Base-by-base conservation (phyloP, 192 early-diverging fungal species). In the Geranomyces variabilis region DNA sequence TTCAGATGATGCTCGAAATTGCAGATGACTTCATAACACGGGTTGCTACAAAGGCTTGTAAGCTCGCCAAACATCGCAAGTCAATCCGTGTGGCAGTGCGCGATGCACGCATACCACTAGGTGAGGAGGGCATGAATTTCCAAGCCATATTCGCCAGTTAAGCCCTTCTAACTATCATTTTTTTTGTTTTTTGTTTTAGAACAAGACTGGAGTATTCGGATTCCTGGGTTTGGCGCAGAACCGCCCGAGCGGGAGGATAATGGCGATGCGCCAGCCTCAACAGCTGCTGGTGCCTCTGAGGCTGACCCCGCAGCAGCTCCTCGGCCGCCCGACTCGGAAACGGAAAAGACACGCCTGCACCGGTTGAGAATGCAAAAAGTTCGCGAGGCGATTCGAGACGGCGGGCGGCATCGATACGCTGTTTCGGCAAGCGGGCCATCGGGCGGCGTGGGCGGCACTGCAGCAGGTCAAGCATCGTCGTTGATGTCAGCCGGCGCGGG, bases 1-100 rank as follows among this genome's bases (percentile, higher is more conserved):
- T 26, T 63, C 36, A 78, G 77, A 71, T 79, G 74, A 64, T 79
- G 34, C 30, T 71, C 31, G 78, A 79, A 33, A 34, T 75, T 36
- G 73, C 78, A 13, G 62, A 56, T 31, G 74, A 79, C 47, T 79
- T 79, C 44, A 28, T 79, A 34, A 62, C 46, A 26, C 46, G 62
- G 19, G 66, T 71, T 13, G 60, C 74, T 10, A 36, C 61, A 62
- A 63, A 75, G 30, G 68, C 78, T 8, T 60, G 53, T 21, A 13
- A 45, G 26, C 62, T 75, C 17, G 73, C 78, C 17, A 12, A 43
- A 30, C 78, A 79, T 46, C 73, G 78, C 29, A 74, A 66, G 3
- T 67, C 69, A 13, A 64, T 73, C 8, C 43, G 58, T 3, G 64
- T 79, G 13, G 45, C 43, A 31, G 66, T 75, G 43, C 53, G 68